Evolutionary conservation across 2,329 filamentous ascomycete species (phyloP).

Genomic region (Thielaviopsis ethacetica): DNA sequence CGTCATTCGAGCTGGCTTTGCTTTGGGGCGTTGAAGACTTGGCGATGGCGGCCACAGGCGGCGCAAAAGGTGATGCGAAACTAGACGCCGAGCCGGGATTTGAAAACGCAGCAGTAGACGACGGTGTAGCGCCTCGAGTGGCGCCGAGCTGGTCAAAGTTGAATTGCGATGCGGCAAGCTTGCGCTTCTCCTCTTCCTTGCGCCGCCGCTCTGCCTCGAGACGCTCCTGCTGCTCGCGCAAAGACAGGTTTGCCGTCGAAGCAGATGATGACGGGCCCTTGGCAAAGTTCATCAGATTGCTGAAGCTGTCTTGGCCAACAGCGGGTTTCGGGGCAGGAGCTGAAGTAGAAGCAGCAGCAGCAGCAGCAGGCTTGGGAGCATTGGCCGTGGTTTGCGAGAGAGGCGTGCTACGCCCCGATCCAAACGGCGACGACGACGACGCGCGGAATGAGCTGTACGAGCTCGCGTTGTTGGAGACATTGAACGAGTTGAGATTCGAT

Average conservation of each 20-base stretch:
- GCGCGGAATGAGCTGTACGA: constrained; percentile 36
- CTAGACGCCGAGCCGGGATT: background rate
- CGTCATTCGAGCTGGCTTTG: constrained; percentile 20
- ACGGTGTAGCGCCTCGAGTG: constrained; percentile 39
- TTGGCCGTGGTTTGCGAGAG: background rate
- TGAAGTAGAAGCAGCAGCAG: background rate
- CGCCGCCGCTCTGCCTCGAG: constrained; percentile 47
- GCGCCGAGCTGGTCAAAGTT: constrained; percentile 60
- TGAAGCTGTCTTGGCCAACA: constrained; percentile 52
- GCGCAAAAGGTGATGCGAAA: constrained; percentile 19
- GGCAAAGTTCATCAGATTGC: constrained; percentile 50
- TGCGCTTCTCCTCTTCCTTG: constrained; percentile 59
- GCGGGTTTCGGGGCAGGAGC: constrained; percentile 31
- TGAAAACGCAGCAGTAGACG: constrained; percentile 22
- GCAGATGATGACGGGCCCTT: constrained; percentile 28
- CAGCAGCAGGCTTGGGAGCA: background rate
- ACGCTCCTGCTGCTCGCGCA: constrained; percentile 62
- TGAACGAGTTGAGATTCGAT: constrained; percentile 19
- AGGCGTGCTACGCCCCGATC: constrained; percentile 40
- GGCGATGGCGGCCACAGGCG: constrained; percentile 19
- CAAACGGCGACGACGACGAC: constrained; percentile 38
- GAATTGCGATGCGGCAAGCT: constrained; percentile 60
- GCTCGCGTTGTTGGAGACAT: constrained; percentile 26
- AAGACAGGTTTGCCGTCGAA: constrained; percentile 51
- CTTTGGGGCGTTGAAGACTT: constrained; percentile 1